These are phyloP conservation scores for Plicaturopsis crispa DNA, from an alignment of 768 basidiomycete species.

Conservation along the genomic window DNA sequence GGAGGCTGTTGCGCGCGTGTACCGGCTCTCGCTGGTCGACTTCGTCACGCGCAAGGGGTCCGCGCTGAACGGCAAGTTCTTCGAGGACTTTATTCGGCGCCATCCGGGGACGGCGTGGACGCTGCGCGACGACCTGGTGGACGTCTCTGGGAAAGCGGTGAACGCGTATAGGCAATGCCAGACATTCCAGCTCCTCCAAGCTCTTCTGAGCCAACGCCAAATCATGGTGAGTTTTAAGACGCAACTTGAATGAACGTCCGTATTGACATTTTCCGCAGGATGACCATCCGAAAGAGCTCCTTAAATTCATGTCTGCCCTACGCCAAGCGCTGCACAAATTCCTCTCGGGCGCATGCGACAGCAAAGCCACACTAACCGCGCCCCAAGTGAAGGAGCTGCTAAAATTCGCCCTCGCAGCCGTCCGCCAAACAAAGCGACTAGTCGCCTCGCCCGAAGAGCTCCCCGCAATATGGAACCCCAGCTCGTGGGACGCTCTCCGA, in stretches of 20 bases:
- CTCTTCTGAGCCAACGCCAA: conserved; percentile 50
- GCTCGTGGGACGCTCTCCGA: conserved; percentile 46
- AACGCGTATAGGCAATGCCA: conserved; percentile 77
- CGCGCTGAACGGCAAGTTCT: conserved; percentile 61
- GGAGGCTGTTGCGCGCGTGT: conserved; percentile 42
- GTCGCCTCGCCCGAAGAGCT: conserved; percentile 6
- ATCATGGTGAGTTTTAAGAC: conserved; percentile 30
- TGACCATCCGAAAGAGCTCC: conserved; percentile 30
- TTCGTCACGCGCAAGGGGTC: conserved; percentile 81
- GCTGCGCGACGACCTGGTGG: conserved; percentile 52
- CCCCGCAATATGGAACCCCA: not conserved
- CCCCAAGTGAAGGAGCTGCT: conserved; percentile 74
- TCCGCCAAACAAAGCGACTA: conserved; percentile 58
- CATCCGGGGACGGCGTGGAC: conserved; percentile 60
- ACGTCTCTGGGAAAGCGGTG: conserved; percentile 47
- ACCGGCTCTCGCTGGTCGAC: conserved; percentile 62
- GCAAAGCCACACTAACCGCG: conserved; percentile 39
- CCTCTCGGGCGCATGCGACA: conserved; percentile 40
- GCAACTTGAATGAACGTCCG: not conserved
- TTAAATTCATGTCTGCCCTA: conserved; percentile 42
- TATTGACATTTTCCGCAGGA: conserved; percentile 19
- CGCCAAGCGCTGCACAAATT: conserved; percentile 41
- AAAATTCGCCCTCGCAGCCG: conserved; percentile 56
- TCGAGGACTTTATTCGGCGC: conserved; percentile 70
- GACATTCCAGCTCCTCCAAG: conserved; percentile 62